Evolutionary conservation across 768 basidiomycete species (phyloP).

Genomic region (Suillus cothurnatus): DNA sequence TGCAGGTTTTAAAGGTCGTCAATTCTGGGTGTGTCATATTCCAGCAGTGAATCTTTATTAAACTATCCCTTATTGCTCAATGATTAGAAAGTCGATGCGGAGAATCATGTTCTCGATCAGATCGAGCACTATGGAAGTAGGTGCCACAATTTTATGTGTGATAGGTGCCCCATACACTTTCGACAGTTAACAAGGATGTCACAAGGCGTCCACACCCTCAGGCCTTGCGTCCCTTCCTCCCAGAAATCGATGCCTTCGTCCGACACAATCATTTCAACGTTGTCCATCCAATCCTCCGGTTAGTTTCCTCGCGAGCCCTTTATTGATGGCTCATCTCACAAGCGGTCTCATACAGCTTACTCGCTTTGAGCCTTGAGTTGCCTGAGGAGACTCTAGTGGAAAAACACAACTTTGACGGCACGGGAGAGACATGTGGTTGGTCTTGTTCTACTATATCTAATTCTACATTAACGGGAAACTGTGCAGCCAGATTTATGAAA

Average conservation of each 20-base stretch:
- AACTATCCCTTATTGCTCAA: conserved; percentile 4
- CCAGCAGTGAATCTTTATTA: neutral
- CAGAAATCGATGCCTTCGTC: conserved; percentile 39
- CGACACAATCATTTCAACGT: conserved; percentile 40
- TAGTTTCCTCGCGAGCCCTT: neutral
- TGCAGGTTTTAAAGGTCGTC: conserved; percentile 49
- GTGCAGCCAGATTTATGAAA: conserved; percentile 48
- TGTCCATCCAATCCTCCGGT: conserved; percentile 41
- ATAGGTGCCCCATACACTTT: neutral
- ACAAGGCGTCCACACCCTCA: conserved; percentile 37
- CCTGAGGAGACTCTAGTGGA: conserved; percentile 48
- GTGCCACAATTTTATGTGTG: conserved; percentile 8
- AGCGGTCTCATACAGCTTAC: conserved; percentile 27
- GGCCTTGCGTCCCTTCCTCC: conserved; percentile 38
- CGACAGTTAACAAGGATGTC: conserved; percentile 38
- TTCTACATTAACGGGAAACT: neutral
- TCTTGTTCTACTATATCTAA: neutral
- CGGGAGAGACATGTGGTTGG: conserved; percentile 41
- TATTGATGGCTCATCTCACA: neutral
- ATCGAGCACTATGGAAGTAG: conserved; percentile 47
- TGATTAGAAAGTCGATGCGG: conserved; percentile 36
- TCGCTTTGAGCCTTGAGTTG: conserved; percentile 48
- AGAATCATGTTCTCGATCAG: conserved; percentile 44
- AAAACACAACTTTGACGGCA: conserved; percentile 39
- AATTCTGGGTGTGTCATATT: conserved; percentile 44